Evolutionary conservation across 225 moss, liverwort and hornwort species (phyloP).

Genomic region (Lunularia cruciata): DNA sequence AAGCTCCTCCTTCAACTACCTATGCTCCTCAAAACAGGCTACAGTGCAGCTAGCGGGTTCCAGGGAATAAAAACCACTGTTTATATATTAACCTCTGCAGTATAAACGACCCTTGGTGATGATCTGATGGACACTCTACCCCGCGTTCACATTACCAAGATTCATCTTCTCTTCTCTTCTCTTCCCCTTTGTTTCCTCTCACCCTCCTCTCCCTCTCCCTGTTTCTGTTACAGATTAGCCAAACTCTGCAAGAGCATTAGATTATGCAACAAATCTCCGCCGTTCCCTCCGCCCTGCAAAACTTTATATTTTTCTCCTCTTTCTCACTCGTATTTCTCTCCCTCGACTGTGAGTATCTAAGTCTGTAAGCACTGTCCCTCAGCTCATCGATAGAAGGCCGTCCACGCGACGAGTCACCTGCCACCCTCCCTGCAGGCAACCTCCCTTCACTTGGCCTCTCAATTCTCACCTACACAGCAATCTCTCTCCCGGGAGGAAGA

Average conservation of each 20-base stretch:
- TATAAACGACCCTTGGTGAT: too few relatives aligned
- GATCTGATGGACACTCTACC: not conserved
- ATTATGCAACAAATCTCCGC: not conserved
- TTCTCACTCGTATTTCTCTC: too few relatives aligned
- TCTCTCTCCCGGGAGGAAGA: not conserved
- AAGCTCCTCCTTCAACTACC: not conserved
- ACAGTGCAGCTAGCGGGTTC: conserved; percentile 2
- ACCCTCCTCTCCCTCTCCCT: not conserved
- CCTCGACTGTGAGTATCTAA: too few relatives aligned
- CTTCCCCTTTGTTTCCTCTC: not conserved
- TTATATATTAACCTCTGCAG: not conserved
- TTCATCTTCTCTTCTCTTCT: not conserved
- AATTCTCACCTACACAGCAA: conserved; percentile 12
- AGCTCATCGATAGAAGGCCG: not conserved
- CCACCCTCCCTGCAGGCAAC: not conserved
- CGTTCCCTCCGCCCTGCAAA: not conserved
- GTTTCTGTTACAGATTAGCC: too few relatives aligned
- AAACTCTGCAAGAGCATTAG: not conserved
- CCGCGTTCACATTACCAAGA: conserved; percentile 2
- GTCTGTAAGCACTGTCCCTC: too few relatives aligned
- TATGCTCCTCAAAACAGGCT: conserved; percentile 3
- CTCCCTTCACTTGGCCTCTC: not conserved
- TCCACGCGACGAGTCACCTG: not conserved
- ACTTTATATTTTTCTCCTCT: too few relatives aligned
- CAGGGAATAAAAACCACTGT: not conserved